These are phyloP conservation scores for Auriscalpium microsporum DNA, from an alignment of 768 basidiomycete genomes.

Conservation along the genomic window DNA sequence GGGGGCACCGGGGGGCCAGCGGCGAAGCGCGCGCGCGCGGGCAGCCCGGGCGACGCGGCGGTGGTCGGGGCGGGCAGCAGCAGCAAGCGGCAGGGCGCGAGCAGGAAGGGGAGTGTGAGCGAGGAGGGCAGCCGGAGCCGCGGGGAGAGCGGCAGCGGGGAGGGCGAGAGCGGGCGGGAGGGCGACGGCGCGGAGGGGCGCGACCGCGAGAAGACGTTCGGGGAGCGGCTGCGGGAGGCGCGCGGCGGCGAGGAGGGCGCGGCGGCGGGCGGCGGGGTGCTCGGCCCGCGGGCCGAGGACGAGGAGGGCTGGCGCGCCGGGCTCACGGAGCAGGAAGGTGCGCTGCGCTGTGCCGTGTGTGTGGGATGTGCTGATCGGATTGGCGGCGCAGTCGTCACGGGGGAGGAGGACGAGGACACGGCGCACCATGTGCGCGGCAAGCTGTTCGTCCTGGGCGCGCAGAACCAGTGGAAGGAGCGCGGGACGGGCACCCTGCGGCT, in stretches of 20 bases:
- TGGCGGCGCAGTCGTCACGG: conserved; percentile 50
- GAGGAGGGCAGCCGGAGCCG: conserved; percentile 11
- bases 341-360: conserved; percentile 14
- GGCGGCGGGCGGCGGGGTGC: conserved; percentile 26
- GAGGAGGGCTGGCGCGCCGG: conserved; percentile 38
- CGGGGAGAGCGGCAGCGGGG: conserved; percentile 9
- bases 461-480: conserved; percentile 69
- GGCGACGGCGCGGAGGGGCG: conserved; percentile 10
- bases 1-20: conserved; percentile 28
- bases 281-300: conserved; percentile 22
- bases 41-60: conserved; percentile 27
- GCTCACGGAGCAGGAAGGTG: conserved; percentile 64
- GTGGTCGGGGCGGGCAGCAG: conserved; percentile 16
- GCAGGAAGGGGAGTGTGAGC: conserved; percentile 21
- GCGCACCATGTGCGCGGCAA: conserved; percentile 73
- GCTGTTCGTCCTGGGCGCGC: conserved; percentile 48
- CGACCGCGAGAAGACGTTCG: conserved; percentile 32
- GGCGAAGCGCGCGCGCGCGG: conserved; percentile 48
- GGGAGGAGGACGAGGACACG: conserved; percentile 77
- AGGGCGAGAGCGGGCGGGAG: conserved; percentile 4
- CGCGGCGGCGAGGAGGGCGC: conserved; percentile 49
- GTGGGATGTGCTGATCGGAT: background rate
- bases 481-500: conserved; percentile 65
- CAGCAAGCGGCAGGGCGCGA: conserved; percentile 5
- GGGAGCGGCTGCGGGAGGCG: conserved; percentile 56